These are phyloP conservation scores for Leccinum pachyderme DNA, from an alignment of 1,284 basidiomycete genomes.

Conservation along the genomic window DNA sequence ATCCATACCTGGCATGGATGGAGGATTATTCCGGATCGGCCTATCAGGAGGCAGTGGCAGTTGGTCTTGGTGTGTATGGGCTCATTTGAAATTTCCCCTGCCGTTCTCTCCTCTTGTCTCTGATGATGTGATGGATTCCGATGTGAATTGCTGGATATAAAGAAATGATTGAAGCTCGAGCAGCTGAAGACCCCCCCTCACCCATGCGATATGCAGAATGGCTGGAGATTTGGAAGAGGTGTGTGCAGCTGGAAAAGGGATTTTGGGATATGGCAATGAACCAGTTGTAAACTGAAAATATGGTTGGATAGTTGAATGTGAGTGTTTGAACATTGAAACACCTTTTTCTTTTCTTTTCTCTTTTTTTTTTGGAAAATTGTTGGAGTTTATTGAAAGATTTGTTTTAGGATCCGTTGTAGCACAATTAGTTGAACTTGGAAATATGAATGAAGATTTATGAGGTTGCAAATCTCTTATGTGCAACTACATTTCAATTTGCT, in stretches of 20 bases:
- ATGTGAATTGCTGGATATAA: neutral
- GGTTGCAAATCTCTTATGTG: too few relatives aligned
- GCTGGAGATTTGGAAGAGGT: conserved; percentile 74
- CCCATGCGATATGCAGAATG: conserved; percentile 62
- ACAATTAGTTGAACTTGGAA: too few relatives aligned
- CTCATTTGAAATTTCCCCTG: neutral
- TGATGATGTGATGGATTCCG: neutral
- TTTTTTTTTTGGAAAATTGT: neutral
- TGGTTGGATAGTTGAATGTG: neutral
- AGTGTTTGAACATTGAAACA: neutral
- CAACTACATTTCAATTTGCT: too few relatives aligned
- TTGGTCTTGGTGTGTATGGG: conserved; percentile 61
- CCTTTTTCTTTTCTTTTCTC: too few relatives aligned
- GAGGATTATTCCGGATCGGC: conserved; percentile 73
- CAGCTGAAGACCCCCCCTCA: conserved; percentile 66
- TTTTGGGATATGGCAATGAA: conserved; percentile 89
- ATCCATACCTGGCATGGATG: conserved; percentile 81
- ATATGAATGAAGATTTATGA: too few relatives aligned
- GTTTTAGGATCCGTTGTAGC: too few relatives aligned
- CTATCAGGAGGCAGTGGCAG: conserved; percentile 70
- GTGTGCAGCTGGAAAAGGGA: conserved; percentile 76
- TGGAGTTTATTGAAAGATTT: too few relatives aligned
- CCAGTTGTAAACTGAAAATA: conserved; percentile 27
- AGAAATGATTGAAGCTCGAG: conserved; percentile 65
- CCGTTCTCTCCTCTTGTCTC: neutral